Evolutionary conservation across 2,329 filamentous ascomycete genomes (phyloP), one percentile per base, ranked within the genome.

Genomic region (Epichloe gansuensis): DNA sequence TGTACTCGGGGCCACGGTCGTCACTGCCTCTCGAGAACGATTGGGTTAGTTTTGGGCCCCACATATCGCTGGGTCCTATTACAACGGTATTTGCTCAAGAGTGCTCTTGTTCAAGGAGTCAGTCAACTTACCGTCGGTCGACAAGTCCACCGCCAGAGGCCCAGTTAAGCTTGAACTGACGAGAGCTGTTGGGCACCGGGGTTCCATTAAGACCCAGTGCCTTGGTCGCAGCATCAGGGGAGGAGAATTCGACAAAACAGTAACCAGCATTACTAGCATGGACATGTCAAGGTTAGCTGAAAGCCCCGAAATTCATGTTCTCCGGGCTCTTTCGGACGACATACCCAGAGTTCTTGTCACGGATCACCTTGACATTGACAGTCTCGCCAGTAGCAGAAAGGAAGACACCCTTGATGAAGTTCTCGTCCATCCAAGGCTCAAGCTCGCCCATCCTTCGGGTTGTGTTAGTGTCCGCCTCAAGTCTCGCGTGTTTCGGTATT

Each of bases 131-230:
- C 87, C 88, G 87, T 68, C 93, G 86, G 70, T 98, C 93, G 60
- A 94, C 88, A 42, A 98, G 80, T 53, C 93, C 93, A 64, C 93
- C 93, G 59, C 93, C 93, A 59, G 89, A 95, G 59, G 93, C 93
- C 93, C 93, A 98, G 80, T 98, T 98, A 55, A 98, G 82, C 78
- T 97, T 97, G 80, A 98, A 98, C 47, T 89, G 85, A 43, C 93
- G 89, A 62, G 85, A 85, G 55, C 89, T 95, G 78, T 96, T 96
- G 45, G 91, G 90, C 60, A 98, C 95, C 47, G 87, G 75, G 52
- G 82, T 85, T 48, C 93, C 91, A 67, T 95, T 97, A 48, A 97
- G 77, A 46, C 77, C 76, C n/a, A 98, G 79, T 39, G 93, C 93
- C 76, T 95, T 96, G 63, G 82, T 85, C 42, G 93, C 93, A 54